Evolutionary conservation across 805 yeast species (phyloP).

Genomic region (Yamadazyma nakazawae): DNA sequence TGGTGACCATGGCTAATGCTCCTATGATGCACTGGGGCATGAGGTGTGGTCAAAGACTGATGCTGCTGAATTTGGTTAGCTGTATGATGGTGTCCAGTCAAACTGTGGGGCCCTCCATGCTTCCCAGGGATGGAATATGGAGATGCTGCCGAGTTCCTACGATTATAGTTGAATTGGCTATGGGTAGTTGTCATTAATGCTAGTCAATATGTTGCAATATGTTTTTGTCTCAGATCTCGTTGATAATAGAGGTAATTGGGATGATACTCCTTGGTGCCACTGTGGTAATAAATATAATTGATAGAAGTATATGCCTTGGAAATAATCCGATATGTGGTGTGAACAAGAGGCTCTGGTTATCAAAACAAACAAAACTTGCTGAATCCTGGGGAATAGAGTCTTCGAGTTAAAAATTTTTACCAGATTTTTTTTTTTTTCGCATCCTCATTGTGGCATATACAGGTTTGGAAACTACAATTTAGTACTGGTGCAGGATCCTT

Average conservation of each 20-base stretch:
- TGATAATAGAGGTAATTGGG: background rate
- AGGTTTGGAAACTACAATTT: background rate
- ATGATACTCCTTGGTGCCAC: background rate
- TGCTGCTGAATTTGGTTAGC: background rate
- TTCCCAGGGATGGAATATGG: conserved; percentile 30
- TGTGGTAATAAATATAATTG: background rate
- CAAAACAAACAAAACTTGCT: background rate
- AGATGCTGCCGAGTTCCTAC: conserved; percentile 26
- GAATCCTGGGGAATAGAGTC: conserved; percentile 1
- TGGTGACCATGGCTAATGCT: conserved; percentile 6
- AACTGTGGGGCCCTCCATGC: conserved; percentile 16
- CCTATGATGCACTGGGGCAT: conserved; percentile 7
- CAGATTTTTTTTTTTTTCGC: conserved; percentile 3
- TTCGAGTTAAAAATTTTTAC: conserved; percentile 1
- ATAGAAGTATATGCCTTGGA: background rate
- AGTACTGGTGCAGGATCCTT: background rate
- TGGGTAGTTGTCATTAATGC: conserved; percentile 13
- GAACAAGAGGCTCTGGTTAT: background rate
- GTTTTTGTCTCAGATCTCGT: background rate
- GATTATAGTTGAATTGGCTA: conserved; percentile 25
- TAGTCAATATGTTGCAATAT: background rate
- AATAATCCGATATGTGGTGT: background rate
- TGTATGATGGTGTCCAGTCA: background rate
- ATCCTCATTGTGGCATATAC: conserved; percentile 4
- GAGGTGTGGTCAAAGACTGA: background rate